Conservation (phyloP, 108 stramenopile species). For the Epithemia pelagica region DNA sequence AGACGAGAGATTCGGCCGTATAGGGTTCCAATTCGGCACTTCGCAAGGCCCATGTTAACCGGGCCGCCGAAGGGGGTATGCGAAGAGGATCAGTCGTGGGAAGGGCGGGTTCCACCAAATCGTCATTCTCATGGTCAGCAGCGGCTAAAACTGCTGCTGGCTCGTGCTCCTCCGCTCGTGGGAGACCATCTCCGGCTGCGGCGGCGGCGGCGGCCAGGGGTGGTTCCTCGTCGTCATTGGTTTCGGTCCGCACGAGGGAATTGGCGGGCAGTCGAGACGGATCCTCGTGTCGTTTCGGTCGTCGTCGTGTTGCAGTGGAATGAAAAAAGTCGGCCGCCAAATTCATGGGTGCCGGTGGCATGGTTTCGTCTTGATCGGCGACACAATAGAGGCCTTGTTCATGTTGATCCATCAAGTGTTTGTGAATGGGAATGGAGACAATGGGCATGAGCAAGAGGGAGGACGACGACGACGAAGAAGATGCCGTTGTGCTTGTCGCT, state of each 20-base stretch:
- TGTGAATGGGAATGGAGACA: conserved; percentile 32
- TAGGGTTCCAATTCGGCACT: not conserved
- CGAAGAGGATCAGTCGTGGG: not conserved
- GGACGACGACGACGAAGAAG: not conserved
- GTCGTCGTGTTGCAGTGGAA: not conserved
- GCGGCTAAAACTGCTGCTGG: not conserved
- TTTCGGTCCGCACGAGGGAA: too few species aligned
- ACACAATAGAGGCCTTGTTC: conserved; percentile 34
- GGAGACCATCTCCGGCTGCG: not conserved
- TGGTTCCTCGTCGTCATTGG: not conserved
- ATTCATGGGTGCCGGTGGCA: conserved; percentile 40
- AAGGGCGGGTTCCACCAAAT: too few species aligned
- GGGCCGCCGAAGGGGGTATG: not conserved
- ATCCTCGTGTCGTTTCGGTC: not conserved
- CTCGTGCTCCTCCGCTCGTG: not conserved
- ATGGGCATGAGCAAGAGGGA: not conserved
- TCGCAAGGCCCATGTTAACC: not conserved
- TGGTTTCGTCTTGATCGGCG: conserved; percentile 43
- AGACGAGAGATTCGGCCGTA: not conserved
- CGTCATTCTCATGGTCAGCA: not conserved
- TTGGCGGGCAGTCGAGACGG: not conserved
- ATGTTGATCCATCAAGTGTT: conserved; percentile 76
- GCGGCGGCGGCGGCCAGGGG: not conserved
- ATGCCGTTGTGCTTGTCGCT: not conserved
- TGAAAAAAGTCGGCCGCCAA: conserved; percentile 79